Percentiles rank a stretch among this genome's conserved stretches.
These are phyloP conservation scores for Neophaeococcomyces aloes DNA, from an alignment of 2,329 filamentous ascomycete species.

Conservation along the genomic window DNA sequence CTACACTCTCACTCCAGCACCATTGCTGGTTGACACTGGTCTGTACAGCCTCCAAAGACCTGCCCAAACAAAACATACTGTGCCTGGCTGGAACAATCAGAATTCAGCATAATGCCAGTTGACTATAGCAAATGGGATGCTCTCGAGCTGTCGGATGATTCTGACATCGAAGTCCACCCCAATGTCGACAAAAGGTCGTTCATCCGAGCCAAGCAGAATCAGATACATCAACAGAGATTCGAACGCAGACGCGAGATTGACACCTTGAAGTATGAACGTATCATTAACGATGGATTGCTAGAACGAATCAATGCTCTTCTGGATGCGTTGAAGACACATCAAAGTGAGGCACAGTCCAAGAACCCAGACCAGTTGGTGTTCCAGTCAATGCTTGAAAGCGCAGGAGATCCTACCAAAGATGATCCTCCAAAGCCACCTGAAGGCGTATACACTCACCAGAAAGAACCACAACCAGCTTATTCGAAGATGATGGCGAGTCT, in stretches of 20 bases:
- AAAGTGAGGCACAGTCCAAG: conserved; percentile 51
- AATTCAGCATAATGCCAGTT: conserved; percentile 40
- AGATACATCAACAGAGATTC: conserved; percentile 85
- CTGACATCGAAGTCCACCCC: conserved; percentile 93
- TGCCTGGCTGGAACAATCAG: not conserved
- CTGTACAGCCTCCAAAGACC: too few species aligned
- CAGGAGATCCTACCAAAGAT: conserved; percentile 59
- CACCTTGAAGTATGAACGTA: conserved; percentile 77
- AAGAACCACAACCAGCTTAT: conserved; percentile 64
- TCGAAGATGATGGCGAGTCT: conserved; percentile 98
- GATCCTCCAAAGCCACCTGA: conserved; percentile 65
- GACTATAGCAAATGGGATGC: conserved; percentile 61
- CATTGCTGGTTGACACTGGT: too few species aligned
- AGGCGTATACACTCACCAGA: conserved; percentile 65
- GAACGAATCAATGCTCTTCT: conserved; percentile 73
- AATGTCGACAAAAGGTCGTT: conserved; percentile 98
- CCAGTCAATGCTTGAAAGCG: conserved; percentile 74
- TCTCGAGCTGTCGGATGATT: conserved; percentile 95
- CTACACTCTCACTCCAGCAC: too few species aligned
- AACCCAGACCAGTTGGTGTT: conserved; percentile 77
- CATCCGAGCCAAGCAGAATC: conserved; percentile 93
- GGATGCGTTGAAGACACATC: conserved; percentile 61
- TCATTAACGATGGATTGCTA: conserved; percentile 85
- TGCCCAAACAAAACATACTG: too few species aligned
- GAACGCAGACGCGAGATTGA: conserved; percentile 82